Percentiles rank a stretch among this genome's conserved stretches.
These are phyloP conservation scores for Eucalyptus polybractea DNA, from an alignment of 345 rosid genomes.

Conservation along the genomic window DNA sequence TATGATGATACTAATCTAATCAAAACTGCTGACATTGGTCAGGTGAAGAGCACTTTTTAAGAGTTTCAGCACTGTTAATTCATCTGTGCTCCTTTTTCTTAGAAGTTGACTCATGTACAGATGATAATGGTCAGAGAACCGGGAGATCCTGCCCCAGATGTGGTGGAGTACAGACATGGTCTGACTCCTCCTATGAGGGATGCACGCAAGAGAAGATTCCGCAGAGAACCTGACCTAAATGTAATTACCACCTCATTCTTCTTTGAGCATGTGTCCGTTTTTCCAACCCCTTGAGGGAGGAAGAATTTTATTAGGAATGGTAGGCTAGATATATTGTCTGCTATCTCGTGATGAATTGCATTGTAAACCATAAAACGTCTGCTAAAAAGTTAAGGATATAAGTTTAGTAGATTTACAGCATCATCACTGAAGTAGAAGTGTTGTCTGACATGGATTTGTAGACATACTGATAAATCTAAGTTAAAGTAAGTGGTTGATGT, in stretches of 20 bases:
- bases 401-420: not conserved
- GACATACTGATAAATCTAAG: not conserved
- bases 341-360: not conserved
- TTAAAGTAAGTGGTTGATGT: not conserved
- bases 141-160: constrained; percentile 66
- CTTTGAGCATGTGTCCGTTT: not conserved
- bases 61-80: not conserved
- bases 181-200: constrained; percentile 96
- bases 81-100: not conserved
- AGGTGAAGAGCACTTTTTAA: constrained; percentile 21
- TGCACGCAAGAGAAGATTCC: constrained; percentile 92
- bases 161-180: constrained; percentile 85
- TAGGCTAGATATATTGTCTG: not conserved
- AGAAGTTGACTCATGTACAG: constrained; percentile 5
- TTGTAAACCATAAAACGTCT: not conserved
- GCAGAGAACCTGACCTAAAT: constrained; percentile 95
- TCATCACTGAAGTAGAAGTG: not conserved
- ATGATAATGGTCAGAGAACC: constrained; percentile 94
- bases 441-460: not conserved
- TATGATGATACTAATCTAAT: constrained; percentile 82
- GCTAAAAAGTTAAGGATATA: not conserved
- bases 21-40: constrained; percentile 90
- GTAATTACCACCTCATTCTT: constrained; percentile 13
- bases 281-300: not conserved
- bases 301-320: not conserved